phyloP scores from a whole-genome alignment of 192 early-diverging fungal species.

The Helicostylum pulchrum region DNA sequence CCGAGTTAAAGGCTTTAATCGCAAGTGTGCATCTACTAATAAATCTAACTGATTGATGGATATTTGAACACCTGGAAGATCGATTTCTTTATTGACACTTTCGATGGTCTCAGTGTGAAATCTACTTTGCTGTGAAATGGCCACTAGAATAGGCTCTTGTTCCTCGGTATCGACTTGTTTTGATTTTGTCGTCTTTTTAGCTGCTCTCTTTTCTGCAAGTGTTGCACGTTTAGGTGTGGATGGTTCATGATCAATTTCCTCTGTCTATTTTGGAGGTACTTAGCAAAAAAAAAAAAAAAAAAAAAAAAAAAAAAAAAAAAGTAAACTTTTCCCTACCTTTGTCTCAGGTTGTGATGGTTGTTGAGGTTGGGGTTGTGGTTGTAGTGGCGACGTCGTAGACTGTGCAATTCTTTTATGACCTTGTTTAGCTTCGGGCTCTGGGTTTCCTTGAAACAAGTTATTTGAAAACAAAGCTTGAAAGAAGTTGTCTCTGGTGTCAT shows the following conservation, averaged over 20 bases:
- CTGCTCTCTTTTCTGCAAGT: conserved; percentile 28
- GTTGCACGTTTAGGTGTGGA: conserved; percentile 5
- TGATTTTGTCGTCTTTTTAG: conserved; percentile 6
- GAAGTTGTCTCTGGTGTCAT: conserved; percentile 40
- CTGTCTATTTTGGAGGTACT: background rate
- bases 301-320: too few relatives aligned
- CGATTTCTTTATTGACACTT: conserved; percentile 76
- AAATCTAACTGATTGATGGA: conserved; percentile 65
- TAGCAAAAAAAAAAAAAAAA: conserved; percentile 3
- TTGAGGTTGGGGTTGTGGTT: background rate
- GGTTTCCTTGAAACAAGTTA: background rate
- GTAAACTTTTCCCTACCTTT: too few relatives aligned
- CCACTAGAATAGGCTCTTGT: conserved; percentile 51
- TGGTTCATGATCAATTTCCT: conserved; percentile 9
- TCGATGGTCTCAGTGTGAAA: conserved; percentile 82
- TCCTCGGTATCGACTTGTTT: conserved; percentile 23
- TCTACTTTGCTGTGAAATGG: conserved; percentile 76
- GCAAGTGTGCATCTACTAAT: conserved; percentile 71
- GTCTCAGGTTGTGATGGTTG: background rate
- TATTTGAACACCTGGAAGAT: conserved; percentile 76
- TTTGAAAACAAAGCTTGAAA: conserved; percentile 23
- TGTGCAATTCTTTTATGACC: too few relatives aligned
- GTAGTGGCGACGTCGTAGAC: background rate
- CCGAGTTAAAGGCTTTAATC: conserved; percentile 69
- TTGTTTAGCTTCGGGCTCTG: too few relatives aligned